phyloP scores from a whole-genome alignment of 179 eudicot genomes.

The Heliamphora pulchella region DNA sequence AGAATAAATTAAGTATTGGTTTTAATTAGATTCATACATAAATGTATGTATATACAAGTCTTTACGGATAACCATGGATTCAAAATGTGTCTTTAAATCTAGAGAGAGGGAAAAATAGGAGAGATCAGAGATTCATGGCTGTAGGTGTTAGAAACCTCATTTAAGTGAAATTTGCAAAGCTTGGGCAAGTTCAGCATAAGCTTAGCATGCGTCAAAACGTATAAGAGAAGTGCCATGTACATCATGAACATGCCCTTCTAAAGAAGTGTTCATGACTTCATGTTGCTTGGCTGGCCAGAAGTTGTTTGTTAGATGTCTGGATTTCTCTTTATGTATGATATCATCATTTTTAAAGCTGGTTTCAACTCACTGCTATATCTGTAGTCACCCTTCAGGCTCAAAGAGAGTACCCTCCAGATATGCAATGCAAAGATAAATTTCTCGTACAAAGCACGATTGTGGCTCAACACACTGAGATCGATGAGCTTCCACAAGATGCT shows the following conservation, averaged over 20 bases:
- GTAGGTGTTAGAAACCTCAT: too few species aligned
- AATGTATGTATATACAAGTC: too few species aligned
- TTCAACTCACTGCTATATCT: slow-evolving; percentile 20
- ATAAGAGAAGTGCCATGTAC: background rate
- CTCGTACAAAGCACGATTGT: slow-evolving; percentile 78
- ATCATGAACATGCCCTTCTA: background rate
- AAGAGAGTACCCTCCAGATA: slow-evolving; percentile 66
- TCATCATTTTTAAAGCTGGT: slow-evolving; percentile 8
- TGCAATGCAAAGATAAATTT: slow-evolving; percentile 86
- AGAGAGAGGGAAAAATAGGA: too few species aligned
- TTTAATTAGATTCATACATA: too few species aligned
- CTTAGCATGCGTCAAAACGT: background rate
- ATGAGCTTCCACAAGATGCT: slow-evolving; percentile 63
- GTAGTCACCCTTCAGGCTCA: slow-evolving; percentile 91
- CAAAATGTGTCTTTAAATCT: too few species aligned
- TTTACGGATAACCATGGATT: too few species aligned
- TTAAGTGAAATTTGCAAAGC: too few species aligned
- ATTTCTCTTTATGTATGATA: background rate
- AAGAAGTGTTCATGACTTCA: background rate
- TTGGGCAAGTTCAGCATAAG: background rate
- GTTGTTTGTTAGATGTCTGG: background rate
- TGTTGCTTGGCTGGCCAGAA: slow-evolving; percentile 1
- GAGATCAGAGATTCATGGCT: too few species aligned
- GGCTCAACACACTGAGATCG: slow-evolving; percentile 50
- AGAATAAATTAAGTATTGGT: too few species aligned